These are phyloP conservation scores for Lasiodiplodia sp. DNA, from an alignment of 2,329 filamentous ascomycete genomes.

Conservation along the genomic window DNA sequence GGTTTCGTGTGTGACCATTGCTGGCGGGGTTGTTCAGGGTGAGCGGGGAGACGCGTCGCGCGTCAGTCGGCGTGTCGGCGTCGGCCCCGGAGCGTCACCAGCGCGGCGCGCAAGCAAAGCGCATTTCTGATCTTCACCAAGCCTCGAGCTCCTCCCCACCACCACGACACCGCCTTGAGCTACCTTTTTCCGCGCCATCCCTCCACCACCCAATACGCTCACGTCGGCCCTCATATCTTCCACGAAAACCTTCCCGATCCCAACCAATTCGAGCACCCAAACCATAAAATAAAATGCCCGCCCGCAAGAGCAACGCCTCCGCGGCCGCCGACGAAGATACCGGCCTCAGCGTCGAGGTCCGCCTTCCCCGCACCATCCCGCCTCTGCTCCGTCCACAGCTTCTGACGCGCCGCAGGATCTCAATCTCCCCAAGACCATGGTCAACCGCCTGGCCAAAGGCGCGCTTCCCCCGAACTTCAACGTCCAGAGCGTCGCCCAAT, in stretches of 20 bases:
- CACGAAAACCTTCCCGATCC: background rate
- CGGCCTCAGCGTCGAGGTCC: slow-evolving; percentile 55
- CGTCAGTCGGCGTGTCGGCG: slow-evolving; percentile 15
- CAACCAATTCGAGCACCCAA: background rate
- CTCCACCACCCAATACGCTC: background rate
- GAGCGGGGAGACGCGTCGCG: slow-evolving; percentile 22
- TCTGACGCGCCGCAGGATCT: slow-evolving; percentile 66
- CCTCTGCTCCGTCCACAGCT: slow-evolving; percentile 25
- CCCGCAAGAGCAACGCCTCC: slow-evolving; percentile 57
- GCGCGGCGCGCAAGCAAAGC: too few species aligned
- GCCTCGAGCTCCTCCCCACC: slow-evolving; percentile 16
- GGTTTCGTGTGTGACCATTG: background rate
- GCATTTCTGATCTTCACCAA: slow-evolving; percentile 22
- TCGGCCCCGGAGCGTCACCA: slow-evolving; percentile 9
- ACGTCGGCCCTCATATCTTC: background rate
- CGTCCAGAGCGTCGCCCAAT: slow-evolving; percentile 81
- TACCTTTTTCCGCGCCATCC: background rate
- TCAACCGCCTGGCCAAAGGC: slow-evolving; percentile 79
- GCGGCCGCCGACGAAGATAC: slow-evolving; percentile 45
- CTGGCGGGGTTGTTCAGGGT: background rate
- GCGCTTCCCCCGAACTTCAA: slow-evolving; percentile 82
- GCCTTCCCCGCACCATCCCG: slow-evolving; percentile 9
- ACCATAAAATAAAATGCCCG: slow-evolving; percentile 48
- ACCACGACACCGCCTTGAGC: slow-evolving; percentile 21
- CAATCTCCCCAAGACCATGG: slow-evolving; percentile 79